Evolutionary conservation across 2,329 filamentous ascomycete genomes (phyloP), one percentile per base, ranked within the genome.

Genomic region (Aspergillus hortae): DNA sequence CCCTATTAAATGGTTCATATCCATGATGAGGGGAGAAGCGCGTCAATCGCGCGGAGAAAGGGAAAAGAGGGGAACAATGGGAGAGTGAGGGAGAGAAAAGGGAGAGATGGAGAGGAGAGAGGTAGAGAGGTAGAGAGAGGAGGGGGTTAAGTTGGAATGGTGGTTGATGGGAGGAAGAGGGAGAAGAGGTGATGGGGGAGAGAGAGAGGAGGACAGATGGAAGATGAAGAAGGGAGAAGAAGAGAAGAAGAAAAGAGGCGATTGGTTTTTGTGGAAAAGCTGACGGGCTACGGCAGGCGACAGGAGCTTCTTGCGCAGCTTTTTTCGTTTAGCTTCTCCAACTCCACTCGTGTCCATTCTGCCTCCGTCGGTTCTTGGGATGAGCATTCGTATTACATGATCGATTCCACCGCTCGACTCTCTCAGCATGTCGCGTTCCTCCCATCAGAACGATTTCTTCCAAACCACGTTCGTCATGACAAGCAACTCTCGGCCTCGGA

Each of bases 381-480:
- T 12, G 19, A 42, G 19, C 40, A 42, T 17, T 21, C 5, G 19
- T 23, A 47, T 27, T 21, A 9, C 36, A 33, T 12, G 41, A 36
- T 33, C 40, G 43, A 23, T 38, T 10, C 32, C 25, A 41, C 17
- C 11, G 36, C 17, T 17, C 33, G 32, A 38, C 6, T 11, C 25
- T 23, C 17, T 45, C 50, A 55, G 15, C 15, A 86, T 83, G 77
- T 87, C 88, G 70, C 81, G 84, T 57, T 88, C 88, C 25, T 80
- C 82, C 46, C 83, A 95, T 65, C 81, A 86, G 47, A 86, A 88
- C 27, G 84, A 94, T 67, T 97, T 95, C 77, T 97, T 97, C 67
- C 89, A 96, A 72, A 95, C 91, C 27, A 88, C 92, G 90, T 94
- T 75, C 73, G 85, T 69, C 35, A 41, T 25, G 43, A 44, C 38